A percentile compares a stretch with the other conserved stretches of the same genome.
Conservation (phyloP, 192 early-diverging fungal genomes). For the Backusella macrospora region DNA sequence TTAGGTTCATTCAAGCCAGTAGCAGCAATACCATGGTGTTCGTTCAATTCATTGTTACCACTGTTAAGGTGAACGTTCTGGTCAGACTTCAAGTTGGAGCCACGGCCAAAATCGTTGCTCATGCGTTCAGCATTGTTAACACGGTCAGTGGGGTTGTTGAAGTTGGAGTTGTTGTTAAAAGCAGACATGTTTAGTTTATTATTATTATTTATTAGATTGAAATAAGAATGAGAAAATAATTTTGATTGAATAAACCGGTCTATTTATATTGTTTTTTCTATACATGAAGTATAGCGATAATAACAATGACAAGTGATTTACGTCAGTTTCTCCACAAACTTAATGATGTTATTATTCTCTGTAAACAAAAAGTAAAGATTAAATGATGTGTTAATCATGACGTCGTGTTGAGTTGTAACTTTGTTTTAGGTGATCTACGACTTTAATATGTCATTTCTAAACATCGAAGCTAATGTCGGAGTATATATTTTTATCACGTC, state of each 20-base stretch:
- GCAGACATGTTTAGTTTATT: conserved; percentile 17
- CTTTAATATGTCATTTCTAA: neutral
- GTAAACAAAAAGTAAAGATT: neutral
- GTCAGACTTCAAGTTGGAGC: neutral
- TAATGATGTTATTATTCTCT: neutral
- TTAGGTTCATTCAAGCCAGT: neutral
- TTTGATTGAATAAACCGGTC: neutral
- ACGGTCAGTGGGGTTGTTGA: neutral
- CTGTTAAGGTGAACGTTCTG: neutral
- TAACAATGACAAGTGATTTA: conserved; percentile 4
- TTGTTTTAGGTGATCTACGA: neutral
- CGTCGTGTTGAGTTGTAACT: neutral
- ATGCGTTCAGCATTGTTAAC: neutral
- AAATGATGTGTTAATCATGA: conserved; percentile 4
- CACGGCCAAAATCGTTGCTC: neutral
- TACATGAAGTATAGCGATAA: neutral
- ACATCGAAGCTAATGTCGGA: neutral
- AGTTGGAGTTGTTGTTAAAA: conserved; percentile 19
- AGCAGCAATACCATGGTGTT: conserved; percentile 24
- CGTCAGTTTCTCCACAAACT: neutral
- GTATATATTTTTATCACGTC: neutral
- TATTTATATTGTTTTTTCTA: conserved; percentile 12
- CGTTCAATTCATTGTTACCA: conserved; percentile 14
- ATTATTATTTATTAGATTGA: neutral
- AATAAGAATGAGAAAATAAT: neutral